Evolutionary conservation across 2,329 filamentous ascomycete species (phyloP).

Genomic region (Xylaria arbuscula): DNA sequence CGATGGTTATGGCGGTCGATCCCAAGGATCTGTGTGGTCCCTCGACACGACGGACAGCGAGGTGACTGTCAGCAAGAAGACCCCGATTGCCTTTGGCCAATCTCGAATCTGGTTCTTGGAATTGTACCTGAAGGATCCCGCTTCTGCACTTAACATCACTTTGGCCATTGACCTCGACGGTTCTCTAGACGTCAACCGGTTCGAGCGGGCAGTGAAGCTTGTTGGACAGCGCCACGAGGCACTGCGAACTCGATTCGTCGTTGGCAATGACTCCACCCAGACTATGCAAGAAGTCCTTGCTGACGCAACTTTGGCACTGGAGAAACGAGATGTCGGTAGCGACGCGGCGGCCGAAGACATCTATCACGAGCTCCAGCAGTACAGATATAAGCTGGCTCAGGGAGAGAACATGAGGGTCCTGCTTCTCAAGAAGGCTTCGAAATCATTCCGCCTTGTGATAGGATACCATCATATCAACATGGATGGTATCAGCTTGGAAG

Average conservation of each 20-base stretch:
- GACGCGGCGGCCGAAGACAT: background rate
- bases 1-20: background rate
- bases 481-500: slow-evolving; percentile 56
- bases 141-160: slow-evolving; percentile 56
- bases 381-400: slow-evolving; percentile 41
- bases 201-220: slow-evolving; percentile 51
- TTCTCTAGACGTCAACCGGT: slow-evolving; percentile 43
- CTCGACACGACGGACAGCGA: slow-evolving; percentile 6
- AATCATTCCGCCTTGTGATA: background rate
- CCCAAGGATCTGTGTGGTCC: background rate
- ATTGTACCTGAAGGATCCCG: slow-evolving; percentile 50
- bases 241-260: slow-evolving; percentile 50
- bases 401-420: slow-evolving; percentile 23
- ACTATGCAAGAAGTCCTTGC: slow-evolving; percentile 13
- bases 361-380: background rate
- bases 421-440: background rate
- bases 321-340: background rate
- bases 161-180: slow-evolving; percentile 49
- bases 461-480: slow-evolving; percentile 30
- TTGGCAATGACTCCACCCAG: background rate
- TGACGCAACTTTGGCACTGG: background rate
- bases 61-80: background rate
- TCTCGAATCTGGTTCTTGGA: slow-evolving; percentile 8
- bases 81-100: slow-evolving; percentile 2
- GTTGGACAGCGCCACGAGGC: slow-evolving; percentile 51